Evolutionary conservation across 2,329 filamentous ascomycete genomes (phyloP).

Genomic region (Colletotrichum gigasporum): DNA sequence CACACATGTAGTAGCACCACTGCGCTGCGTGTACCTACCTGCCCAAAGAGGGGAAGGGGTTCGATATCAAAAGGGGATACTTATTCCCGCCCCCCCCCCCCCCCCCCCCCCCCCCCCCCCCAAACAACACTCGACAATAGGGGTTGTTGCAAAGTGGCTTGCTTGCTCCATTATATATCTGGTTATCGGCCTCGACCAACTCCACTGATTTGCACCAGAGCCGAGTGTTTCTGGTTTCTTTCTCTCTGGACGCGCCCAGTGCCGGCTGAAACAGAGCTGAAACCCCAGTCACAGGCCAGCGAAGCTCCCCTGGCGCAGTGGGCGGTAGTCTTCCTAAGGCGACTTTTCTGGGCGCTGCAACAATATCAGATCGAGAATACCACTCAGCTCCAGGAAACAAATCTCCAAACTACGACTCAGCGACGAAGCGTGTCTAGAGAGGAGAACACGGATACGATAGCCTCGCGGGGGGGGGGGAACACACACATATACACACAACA

Average conservation of each 20-base stretch:
- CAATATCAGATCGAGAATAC: not conserved
- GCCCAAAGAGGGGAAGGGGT: not conserved
- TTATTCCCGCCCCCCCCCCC: not conserved
- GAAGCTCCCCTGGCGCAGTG: slow-evolving; percentile 2
- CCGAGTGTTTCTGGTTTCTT: not conserved
- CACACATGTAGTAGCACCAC: slow-evolving; percentile 15
- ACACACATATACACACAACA: too few relatives aligned
- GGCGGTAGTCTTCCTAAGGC: not conserved
- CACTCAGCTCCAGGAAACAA: not conserved
- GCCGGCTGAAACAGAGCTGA: slow-evolving; percentile 28
- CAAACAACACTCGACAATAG: not conserved
- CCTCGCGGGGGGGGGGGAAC: not conserved
- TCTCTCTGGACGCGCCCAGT: slow-evolving; percentile 7
- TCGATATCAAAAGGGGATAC: not conserved
- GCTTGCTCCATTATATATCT: not conserved
- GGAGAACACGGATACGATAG: not conserved
- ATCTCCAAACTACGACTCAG: not conserved
- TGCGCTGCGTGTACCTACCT: too few relatives aligned
- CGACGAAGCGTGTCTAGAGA: not conserved
- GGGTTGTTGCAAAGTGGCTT: not conserved
- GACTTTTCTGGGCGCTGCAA: not conserved
- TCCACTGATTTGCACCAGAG: slow-evolving; percentile 16
- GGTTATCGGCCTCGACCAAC: not conserved
- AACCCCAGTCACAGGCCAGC: slow-evolving; percentile 14
- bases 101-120: too few relatives aligned